A percentile compares a stretch with the other conserved stretches of the same genome.
Conservation (phyloP, 2,329 filamentous ascomycete genomes). For the Cladosporium sp. region DNA sequence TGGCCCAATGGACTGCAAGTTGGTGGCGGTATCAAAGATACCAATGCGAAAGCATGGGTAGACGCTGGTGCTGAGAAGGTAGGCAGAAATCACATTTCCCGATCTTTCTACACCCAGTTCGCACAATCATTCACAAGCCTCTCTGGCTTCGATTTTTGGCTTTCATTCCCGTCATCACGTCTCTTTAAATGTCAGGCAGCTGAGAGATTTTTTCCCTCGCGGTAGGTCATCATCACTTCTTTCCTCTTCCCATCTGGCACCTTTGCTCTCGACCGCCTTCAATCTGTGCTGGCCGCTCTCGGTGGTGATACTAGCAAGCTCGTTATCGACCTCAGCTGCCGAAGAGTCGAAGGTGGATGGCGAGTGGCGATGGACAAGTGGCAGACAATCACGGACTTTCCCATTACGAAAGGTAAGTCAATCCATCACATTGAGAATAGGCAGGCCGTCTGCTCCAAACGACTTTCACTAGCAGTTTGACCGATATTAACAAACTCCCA, state of each 20-base stretch:
- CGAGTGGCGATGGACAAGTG: conserved; percentile 99
- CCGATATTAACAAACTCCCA: too few relatives aligned
- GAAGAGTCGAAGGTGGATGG: conserved; percentile 72
- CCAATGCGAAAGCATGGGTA: conserved; percentile 83
- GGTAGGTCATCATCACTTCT: conserved; percentile 93
- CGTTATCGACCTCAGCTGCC: conserved; percentile 92
- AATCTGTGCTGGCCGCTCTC: conserved; percentile 67
- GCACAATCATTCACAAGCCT: too few relatives aligned
- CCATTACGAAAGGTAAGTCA: conserved; percentile 73
- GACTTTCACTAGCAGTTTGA: too few relatives aligned
- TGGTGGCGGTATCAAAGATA: conserved; percentile 85
- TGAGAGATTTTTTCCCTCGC: conserved; percentile 8
- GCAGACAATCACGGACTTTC: conserved; percentile 97
- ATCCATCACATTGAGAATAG: background rate
- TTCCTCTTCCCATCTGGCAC: conserved; percentile 81
- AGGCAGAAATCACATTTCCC: conserved; percentile 27
- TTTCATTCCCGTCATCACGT: too few relatives aligned
- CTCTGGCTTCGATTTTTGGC: too few relatives aligned
- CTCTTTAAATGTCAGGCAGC: conserved; percentile 4
- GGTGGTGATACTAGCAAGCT: conserved; percentile 72
- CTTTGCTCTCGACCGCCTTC: conserved; percentile 73
- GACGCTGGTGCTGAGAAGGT: conserved; percentile 86
- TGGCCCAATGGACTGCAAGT: conserved; percentile 84
- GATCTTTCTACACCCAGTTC: background rate
- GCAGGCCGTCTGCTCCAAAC: too few relatives aligned